phyloP scores from a whole-genome alignment of 2,329 filamentous ascomycete genomes.

The Amphichorda felina region DNA sequence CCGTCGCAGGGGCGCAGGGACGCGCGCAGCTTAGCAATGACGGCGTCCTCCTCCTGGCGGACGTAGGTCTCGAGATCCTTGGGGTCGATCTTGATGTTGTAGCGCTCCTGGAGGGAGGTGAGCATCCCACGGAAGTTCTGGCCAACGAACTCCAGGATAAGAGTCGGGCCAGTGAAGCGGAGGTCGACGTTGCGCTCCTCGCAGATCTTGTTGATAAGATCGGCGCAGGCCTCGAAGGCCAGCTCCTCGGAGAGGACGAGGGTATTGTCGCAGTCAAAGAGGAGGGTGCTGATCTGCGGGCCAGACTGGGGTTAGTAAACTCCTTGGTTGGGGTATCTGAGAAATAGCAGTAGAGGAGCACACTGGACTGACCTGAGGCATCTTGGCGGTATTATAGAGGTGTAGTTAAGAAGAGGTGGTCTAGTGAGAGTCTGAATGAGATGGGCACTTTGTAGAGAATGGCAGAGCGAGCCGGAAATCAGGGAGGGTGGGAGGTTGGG shows the following conservation, averaged over 20 bases:
- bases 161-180: constrained; percentile 65
- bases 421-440: too few species aligned
- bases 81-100: constrained; percentile 56
- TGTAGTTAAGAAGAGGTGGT: too few species aligned
- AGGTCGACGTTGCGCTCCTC: constrained; percentile 47
- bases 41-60: constrained; percentile 64
- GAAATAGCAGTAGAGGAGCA: neutral
- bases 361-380: neutral
- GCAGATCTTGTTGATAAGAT: constrained; percentile 79
- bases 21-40: constrained; percentile 67
- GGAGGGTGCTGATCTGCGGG: constrained; percentile 49
- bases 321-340: too few species aligned
- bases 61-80: constrained; percentile 68
- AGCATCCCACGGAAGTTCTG: constrained; percentile 95
- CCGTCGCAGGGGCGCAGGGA: constrained; percentile 58
- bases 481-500: too few species aligned
- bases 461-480: too few species aligned
- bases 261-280: constrained; percentile 82
- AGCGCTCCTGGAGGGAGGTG: constrained; percentile 59
- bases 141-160: constrained; percentile 81
- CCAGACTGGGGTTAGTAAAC: too few species aligned
- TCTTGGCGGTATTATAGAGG: neutral
- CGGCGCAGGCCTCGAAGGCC: constrained; percentile 83
- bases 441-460: too few species aligned
- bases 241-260: constrained; percentile 85